Base-by-base conservation (phyloP, 495 filamentous ascomycete genomes). In the Hyaloscypha bicolor region DNA sequence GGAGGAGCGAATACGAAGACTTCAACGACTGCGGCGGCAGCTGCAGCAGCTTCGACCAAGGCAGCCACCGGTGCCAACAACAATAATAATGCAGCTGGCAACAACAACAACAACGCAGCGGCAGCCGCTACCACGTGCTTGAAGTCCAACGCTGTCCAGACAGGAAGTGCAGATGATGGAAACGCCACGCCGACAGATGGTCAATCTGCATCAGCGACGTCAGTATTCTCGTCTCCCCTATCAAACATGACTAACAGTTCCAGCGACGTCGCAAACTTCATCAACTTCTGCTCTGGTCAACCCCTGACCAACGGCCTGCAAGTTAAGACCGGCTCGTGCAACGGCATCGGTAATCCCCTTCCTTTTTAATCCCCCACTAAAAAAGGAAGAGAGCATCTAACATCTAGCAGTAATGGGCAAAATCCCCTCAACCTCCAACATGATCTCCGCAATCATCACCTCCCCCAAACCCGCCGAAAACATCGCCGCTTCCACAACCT, bases 301-400 rank as follows among this genome's bases (percentile, higher is more conserved):
- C 85, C 82, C n/a, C 53, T 88, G 55, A 92, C 89, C 64, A 91
- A 91, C 72, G 89, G 89, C 69, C 72, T 80, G 31, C 89, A 92
- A 74, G 76, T 82, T 53, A 79, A 81, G 61, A 70, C 63, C 11
- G 89, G 89, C 21, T 91, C 89, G 39, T 92, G 89, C 76, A 92
- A 92, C 74, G 86, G 86, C 74, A 81, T 86, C 76, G 81, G 82
- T 74, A 87, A 81, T 88, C 87, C 75, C 80, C 57, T 79, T 82
- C 25, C 76, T 79, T 6, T 56, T 74, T 12, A 0, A 6, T 33
- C 12, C 9, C 16, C 9, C n/a, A 14, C 37, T 19, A 64, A 25
- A 25, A 25, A 25, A 25, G 25, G 25, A 25, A 25, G 2, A 25
- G 25, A 25, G 25, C 1, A 11, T 21, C 33, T 31, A 37, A 61